Evolutionary conservation across 2,329 filamentous ascomycete species (phyloP).

Genomic region (Dichotomopilus funicola): DNA sequence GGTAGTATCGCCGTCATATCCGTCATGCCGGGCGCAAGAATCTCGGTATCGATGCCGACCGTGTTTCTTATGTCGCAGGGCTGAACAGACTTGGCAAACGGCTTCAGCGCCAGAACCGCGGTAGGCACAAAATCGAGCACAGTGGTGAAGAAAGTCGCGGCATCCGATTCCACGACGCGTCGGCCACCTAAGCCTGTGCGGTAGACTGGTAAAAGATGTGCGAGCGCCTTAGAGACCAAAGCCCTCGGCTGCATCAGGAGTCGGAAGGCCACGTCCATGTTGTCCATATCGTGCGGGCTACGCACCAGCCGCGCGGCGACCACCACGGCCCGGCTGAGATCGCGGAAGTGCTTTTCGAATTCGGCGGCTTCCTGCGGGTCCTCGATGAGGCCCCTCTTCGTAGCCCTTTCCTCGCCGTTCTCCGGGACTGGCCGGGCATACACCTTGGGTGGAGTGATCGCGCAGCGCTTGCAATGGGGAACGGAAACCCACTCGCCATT

Average conservation of each 20-base stretch:
- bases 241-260: slow-evolving; percentile 13
- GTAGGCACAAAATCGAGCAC: slow-evolving; percentile 4
- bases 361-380: slow-evolving; percentile 14
- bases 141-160: slow-evolving; percentile 4
- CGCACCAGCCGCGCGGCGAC: slow-evolving; percentile 6
- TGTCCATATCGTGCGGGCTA: not conserved
- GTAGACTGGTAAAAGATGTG: slow-evolving; percentile 13
- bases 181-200: slow-evolving; percentile 6
- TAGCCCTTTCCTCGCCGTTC: not conserved
- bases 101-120: not conserved
- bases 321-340: slow-evolving; percentile 13
- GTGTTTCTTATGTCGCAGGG: slow-evolving; percentile 4
- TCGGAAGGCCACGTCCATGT: slow-evolving; percentile 4
- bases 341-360: slow-evolving; percentile 13
- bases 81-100: slow-evolving; percentile 2
- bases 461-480: slow-evolving; percentile 11
- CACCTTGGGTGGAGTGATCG: slow-evolving; percentile 14
- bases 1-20: no score
- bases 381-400: slow-evolving; percentile 8
- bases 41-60: slow-evolving; percentile 1
- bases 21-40: no score
- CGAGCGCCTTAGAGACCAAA: slow-evolving; percentile 15
- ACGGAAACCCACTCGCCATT: slow-evolving; percentile 8
- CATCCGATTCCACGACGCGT: not conserved
- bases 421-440: not conserved